Percentiles rank a stretch among this genome's conserved stretches.
phyloP scores from a whole-genome alignment of 179 eudicot genomes.

The Camellia oleifera region DNA sequence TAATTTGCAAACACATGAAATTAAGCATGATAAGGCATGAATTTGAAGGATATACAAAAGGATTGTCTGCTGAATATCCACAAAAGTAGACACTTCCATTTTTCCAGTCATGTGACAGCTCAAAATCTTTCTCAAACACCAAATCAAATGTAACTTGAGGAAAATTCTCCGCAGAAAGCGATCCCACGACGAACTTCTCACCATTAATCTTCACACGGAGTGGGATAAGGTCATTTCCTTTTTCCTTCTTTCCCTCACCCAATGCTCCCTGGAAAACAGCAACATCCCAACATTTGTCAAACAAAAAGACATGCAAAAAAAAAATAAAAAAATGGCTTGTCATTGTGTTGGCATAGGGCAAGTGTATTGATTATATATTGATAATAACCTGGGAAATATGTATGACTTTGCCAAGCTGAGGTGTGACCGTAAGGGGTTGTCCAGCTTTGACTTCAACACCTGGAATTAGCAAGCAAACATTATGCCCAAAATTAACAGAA shows the following conservation, averaged over 20 bases:
- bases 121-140: constrained; percentile 67
- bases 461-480: constrained; percentile 12
- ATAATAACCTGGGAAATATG: constrained; percentile 62
- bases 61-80: constrained; percentile 44
- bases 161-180: constrained; percentile 35
- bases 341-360: background rate
- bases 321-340: no score
- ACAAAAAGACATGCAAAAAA: background rate
- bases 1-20: background rate
- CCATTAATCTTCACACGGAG: constrained; percentile 36
- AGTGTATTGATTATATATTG: background rate
- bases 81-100: constrained; percentile 59
- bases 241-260: constrained; percentile 57
- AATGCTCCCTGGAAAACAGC: constrained; percentile 44
- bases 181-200: constrained; percentile 49
- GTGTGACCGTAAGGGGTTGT: constrained; percentile 32
- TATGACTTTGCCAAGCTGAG: constrained; percentile 29
- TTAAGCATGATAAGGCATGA: background rate
- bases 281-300: background rate
- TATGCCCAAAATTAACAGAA: background rate
- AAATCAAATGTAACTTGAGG: constrained; percentile 67
- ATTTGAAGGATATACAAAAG: constrained; percentile 35
- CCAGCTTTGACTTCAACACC: constrained; percentile 72
- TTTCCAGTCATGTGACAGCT: constrained; percentile 68
- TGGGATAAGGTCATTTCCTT: constrained; percentile 35